A percentile compares a stretch with the other conserved stretches of the same genome.
These are phyloP conservation scores for Agastache rugosa DNA, from an alignment of 257 asterid genomes.

Conservation along the genomic window DNA sequence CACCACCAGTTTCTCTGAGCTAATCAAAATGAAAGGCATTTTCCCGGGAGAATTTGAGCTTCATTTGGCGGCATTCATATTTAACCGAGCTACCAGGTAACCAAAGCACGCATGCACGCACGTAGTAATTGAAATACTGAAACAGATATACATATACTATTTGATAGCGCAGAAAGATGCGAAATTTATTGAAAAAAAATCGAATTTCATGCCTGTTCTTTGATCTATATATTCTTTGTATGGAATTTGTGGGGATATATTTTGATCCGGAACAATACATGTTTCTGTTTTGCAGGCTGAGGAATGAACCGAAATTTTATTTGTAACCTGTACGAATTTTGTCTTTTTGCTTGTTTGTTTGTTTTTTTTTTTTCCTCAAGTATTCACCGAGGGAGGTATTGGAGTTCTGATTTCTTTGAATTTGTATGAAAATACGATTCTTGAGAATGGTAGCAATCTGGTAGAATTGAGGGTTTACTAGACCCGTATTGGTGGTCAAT, in stretches of 20 bases:
- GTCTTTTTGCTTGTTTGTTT: neutral
- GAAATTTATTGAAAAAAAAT: neutral
- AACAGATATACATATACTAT: neutral
- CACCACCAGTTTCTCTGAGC: neutral
- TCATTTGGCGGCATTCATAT: neutral
- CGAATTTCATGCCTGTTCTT: neutral
- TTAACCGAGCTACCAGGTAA: slow-evolving; percentile 40
- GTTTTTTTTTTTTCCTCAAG: neutral
- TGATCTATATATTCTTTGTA: neutral
- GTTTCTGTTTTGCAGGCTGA: slow-evolving; percentile 32
- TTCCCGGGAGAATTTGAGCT: slow-evolving; percentile 35
- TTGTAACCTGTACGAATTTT: slow-evolving; percentile 24
- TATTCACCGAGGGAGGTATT: slow-evolving; percentile 39
- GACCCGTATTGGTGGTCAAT: slow-evolving; percentile 47
- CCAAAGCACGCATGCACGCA: slow-evolving; percentile 32
- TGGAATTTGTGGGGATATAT: slow-evolving; percentile 30
- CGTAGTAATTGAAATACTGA: neutral
- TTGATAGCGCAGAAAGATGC: neutral
- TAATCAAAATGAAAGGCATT: slow-evolving; percentile 25
- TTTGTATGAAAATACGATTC: slow-evolving; percentile 23
- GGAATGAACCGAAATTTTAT: slow-evolving; percentile 37
- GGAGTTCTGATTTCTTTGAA: slow-evolving; percentile 35
- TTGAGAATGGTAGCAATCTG: slow-evolving; percentile 33
- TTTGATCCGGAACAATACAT: slow-evolving; percentile 33
- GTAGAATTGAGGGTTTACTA: slow-evolving; percentile 38